Conservation (phyloP, 208 protist species). For the Naegleria gruberi region DNA sequence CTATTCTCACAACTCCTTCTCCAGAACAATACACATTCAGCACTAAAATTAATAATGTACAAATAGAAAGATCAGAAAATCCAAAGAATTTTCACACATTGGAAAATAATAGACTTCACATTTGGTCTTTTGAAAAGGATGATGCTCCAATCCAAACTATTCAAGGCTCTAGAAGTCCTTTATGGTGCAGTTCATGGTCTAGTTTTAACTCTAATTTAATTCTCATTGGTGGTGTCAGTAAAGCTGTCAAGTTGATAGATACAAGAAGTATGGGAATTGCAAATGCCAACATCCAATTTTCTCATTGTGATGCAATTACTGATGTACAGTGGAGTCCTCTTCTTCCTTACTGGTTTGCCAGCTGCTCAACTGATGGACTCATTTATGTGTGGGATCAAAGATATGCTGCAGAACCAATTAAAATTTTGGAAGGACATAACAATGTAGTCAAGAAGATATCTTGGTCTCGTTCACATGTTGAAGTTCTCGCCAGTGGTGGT, state of each 20-base stretch:
- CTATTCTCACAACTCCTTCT: background rate
- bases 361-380: background rate
- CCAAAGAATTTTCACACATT: background rate
- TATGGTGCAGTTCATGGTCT: background rate
- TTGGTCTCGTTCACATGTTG: slow-evolving; percentile 48
- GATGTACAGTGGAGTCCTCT: slow-evolving; percentile 19
- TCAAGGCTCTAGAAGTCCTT: background rate
- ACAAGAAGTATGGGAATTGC: background rate
- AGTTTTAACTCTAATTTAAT: background rate
- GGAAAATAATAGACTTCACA: slow-evolving; percentile 18
- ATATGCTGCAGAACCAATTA: background rate
- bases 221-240: background rate
- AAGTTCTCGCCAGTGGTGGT: slow-evolving; percentile 54
- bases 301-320: background rate
- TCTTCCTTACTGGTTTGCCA: slow-evolving; percentile 20
- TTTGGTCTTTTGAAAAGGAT: slow-evolving; percentile 17
- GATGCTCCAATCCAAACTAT: background rate
- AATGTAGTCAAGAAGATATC: slow-evolving; percentile 34
- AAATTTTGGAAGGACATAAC: slow-evolving; percentile 8
- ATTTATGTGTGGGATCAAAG: slow-evolving; percentile 23
- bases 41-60: background rate
- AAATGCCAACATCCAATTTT: background rate
- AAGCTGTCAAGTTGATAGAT: slow-evolving; percentile 5
- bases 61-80: background rate
- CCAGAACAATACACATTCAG: slow-evolving; percentile 14